A percentile compares a stretch with the other conserved stretches of the same genome.
Evolutionary conservation across 2,329 filamentous ascomycete genomes (phyloP).

Genomic region (Laburnicola sp.): DNA sequence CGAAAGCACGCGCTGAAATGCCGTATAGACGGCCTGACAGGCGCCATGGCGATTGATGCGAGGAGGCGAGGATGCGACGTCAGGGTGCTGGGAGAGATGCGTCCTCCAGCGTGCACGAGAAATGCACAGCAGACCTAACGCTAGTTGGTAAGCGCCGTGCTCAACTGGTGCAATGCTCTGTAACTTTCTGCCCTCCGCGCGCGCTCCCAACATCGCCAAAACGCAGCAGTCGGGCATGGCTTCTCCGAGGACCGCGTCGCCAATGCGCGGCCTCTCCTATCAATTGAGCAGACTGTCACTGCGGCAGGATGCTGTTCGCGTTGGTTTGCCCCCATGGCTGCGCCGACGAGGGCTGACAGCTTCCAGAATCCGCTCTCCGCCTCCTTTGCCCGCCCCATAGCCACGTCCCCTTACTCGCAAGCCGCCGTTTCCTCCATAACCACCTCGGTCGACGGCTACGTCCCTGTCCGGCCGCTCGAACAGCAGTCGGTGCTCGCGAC

Average conservation of each 20-base stretch:
- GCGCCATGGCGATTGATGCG: slow-evolving; percentile 35
- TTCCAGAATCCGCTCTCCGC: slow-evolving; percentile 30
- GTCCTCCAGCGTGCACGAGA: slow-evolving; percentile 14
- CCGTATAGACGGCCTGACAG: slow-evolving; percentile 38
- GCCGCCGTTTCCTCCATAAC: slow-evolving; percentile 55
- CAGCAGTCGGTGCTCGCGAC: slow-evolving; percentile 71
- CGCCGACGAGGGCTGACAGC: slow-evolving; percentile 38
- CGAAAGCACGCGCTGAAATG: slow-evolving; percentile 41
- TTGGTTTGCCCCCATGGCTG: slow-evolving; percentile 48
- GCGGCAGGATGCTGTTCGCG: slow-evolving; percentile 45
- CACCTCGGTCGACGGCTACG: slow-evolving; percentile 45
- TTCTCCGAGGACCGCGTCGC: slow-evolving; percentile 42
- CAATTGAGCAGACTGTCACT: slow-evolving; percentile 35
- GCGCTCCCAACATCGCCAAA: slow-evolving; percentile 32
- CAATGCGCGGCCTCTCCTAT: slow-evolving; percentile 41
- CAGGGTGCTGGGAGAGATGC: slow-evolving; percentile 26
- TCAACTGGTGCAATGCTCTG: too few relatives aligned
- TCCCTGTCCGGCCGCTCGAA: slow-evolving; percentile 37
- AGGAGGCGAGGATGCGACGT: slow-evolving; percentile 8
- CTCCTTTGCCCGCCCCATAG: slow-evolving; percentile 34
- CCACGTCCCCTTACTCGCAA: slow-evolving; percentile 58
- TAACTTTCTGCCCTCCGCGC: slow-evolving; percentile 20
- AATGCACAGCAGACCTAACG: slow-evolving; percentile 2
- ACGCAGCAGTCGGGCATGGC: slow-evolving; percentile 43
- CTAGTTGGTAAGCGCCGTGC: too few relatives aligned